Evolutionary conservation across 2,329 filamentous ascomycete species (phyloP), one percentile per base, ranked within the genome.

Genomic region (Parastagonospora avenae): DNA sequence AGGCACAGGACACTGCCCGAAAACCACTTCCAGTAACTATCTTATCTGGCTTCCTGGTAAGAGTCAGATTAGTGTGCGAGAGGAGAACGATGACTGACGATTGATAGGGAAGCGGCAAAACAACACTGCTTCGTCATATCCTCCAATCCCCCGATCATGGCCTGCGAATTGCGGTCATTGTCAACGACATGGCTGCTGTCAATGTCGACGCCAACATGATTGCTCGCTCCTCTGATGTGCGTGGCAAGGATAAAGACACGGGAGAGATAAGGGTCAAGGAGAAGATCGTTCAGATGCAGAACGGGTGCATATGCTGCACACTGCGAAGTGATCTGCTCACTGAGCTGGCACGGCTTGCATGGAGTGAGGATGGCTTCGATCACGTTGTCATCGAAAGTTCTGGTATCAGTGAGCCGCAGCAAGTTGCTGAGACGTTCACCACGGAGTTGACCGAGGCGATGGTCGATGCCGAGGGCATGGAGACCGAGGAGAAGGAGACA

Each of bases 301-400:
- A 89, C 54, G 67, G 88, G 8, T 91, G 88, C 58, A 91, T 91
- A 62, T 91, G 88, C 76, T 91, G 88, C 61, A 91, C 87, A 0
- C 77, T 91, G 0, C 84, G 88, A 3, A 87, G 87, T 1, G 88
- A 91, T 48, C 73, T 91, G 1, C 79, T 91, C 0, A 83, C 88
- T 52, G 88, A 91, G 66, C 80, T 91, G 0, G 86, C 87, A 0
- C 80, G 80, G 1, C 76, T 91, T 1, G 80, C 86, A 0, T 82
- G 86, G 63, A 78, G 60, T 32, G 57, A 84, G 1, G 80, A 84
- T 14, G 76, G 81, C 42, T 86, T 90, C 32, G 86, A 91, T 66
- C 90, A 91, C 66, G 83, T 90, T 24, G 77, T 90, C 33, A 87
- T 89, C 36, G 87, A 90, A 69, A 89, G 85, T 64, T 87, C 82